Percentiles rank a stretch among this genome's conserved stretches.
Evolutionary conservation across 495 filamentous ascomycete genomes (phyloP).

Genomic region (Physcia stellaris): DNA sequence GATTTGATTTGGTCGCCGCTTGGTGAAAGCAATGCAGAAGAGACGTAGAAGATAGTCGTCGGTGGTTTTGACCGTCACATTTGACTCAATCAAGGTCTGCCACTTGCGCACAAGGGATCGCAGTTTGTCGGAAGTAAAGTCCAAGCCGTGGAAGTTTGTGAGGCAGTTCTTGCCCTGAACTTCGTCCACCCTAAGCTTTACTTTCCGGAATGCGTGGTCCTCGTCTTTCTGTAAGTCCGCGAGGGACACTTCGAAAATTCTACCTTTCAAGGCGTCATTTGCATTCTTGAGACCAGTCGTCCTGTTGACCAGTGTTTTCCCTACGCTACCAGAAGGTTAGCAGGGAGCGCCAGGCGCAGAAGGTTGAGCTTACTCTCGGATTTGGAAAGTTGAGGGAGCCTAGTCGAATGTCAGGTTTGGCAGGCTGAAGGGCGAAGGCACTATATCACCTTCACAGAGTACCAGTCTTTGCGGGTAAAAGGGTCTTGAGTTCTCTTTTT

Average conservation of each 20-base stretch:
- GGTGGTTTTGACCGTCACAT: constrained; percentile 97
- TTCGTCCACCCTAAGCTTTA: constrained; percentile 97
- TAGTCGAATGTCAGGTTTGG: constrained; percentile 25
- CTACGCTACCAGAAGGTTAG: constrained; percentile 50
- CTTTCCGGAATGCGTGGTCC: constrained; percentile 97
- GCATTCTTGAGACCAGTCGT: constrained; percentile 99
- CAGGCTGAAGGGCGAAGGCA: not conserved
- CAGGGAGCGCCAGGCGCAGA: constrained; percentile 3
- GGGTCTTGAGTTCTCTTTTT: constrained; percentile 99
- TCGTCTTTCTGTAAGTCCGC: constrained; percentile 99
- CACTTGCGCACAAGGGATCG: constrained; percentile 98
- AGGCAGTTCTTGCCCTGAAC: constrained; percentile 99
- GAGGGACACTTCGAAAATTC: constrained; percentile 96
- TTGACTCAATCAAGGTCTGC: constrained; percentile 98
- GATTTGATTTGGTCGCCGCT: constrained; percentile 96
- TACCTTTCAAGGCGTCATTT: constrained; percentile 95
- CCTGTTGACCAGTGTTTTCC: constrained; percentile 97
- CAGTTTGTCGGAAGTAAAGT: constrained; percentile 99
- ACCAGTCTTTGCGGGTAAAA: constrained; percentile 98
- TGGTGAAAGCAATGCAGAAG: constrained; percentile 98
- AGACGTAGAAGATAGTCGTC: constrained; percentile 98
- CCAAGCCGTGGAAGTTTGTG: constrained; percentile 99
- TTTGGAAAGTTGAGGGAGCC: constrained; percentile 91
- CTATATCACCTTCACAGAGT: constrained; percentile 73
- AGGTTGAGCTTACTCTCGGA: constrained; percentile 68